Base-by-base conservation (phyloP, 352 stramenopile species). In the Globisporangium cederbergense region DNA sequence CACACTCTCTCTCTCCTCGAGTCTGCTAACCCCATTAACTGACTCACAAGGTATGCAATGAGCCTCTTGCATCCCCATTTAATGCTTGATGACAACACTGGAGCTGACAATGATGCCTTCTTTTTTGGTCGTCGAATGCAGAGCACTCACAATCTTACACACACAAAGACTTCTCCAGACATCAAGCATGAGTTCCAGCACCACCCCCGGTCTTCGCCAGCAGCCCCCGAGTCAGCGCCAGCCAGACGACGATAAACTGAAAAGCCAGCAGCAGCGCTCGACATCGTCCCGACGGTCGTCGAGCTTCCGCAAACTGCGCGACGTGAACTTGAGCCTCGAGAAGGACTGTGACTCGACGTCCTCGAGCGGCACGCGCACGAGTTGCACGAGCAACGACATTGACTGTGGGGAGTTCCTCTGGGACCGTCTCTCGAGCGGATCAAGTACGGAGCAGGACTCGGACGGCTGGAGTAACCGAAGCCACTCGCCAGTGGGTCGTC, bases 351-450 rank as follows among this genome's bases (percentile, higher is more conserved):
- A 76, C 58, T 60, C 76, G 14, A 49, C 43, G 28, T 58, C 51
- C 9, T 77, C 65, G 6, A 79, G 66, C 0, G 72, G 64, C 38
- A 67, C 74, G 4, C 73, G 66, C 28, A 84, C 74, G 13, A 84
- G 78, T 49, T 84, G 72, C 67, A 73, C 72, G 13, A 87, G 76
- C 34, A 66, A 73, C 56, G 74, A 81, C 32, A 58, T 46, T 4
- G 67, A 73, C 45, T 51, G 42, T 30, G 67, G 42, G 9, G 59
- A 65, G 49, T 38, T 65, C 10, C 20, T 71, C 52, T 87, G 76
- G 76, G 78, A 85, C 46, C 75, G 79, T 32, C 65, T 79, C 45
- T 81, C 72, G 38, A 78, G 58, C 5, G 64, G 67, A 38, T 79
- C 75, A 22, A 78, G 69, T 52, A 74, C 43, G 36, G 74, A 71